Evolutionary conservation across 306 rosid genomes (phyloP).

Genomic region (Casuarina equisetifolia): DNA sequence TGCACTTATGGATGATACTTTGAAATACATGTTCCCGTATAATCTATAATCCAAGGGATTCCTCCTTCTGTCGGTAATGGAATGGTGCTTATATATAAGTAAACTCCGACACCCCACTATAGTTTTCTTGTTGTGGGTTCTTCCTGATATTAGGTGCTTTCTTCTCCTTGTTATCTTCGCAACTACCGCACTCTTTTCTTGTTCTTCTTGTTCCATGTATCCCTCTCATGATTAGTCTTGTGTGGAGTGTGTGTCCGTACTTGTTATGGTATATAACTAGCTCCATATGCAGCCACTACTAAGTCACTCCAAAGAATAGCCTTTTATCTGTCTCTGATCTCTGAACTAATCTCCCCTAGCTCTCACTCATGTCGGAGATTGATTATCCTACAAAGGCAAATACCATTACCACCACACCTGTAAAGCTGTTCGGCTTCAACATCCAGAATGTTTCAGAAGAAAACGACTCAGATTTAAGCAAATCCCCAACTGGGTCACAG

Average conservation of each 20-base stretch:
- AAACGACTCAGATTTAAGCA: background rate
- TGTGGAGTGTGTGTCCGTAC: background rate
- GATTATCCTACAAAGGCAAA: constrained; percentile 26
- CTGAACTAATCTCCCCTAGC: background rate
- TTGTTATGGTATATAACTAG: constrained; percentile 20
- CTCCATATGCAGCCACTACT: constrained; percentile 10
- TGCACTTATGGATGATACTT: background rate
- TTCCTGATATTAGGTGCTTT: constrained; percentile 13
- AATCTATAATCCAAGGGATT: background rate
- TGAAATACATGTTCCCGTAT: background rate
- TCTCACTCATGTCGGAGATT: constrained; percentile 29
- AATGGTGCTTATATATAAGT: background rate
- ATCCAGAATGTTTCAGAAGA: constrained; percentile 34
- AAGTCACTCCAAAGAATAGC: background rate
- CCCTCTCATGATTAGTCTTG: constrained; percentile 20
- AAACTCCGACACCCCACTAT: background rate
- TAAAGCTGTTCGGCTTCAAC: constrained; percentile 59
- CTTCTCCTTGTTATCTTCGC: constrained; percentile 32
- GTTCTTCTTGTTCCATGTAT: background rate
- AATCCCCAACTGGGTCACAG: constrained; percentile 16
- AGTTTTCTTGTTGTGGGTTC: constrained; percentile 13
- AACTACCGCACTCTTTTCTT: constrained; percentile 22
- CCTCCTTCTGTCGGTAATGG: background rate
- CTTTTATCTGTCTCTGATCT: constrained; percentile 3
- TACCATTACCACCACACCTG: constrained; percentile 12